These are phyloP conservation scores for Diaporthe eres DNA, from an alignment of 2,329 filamentous ascomycete genomes.

Conservation along the genomic window DNA sequence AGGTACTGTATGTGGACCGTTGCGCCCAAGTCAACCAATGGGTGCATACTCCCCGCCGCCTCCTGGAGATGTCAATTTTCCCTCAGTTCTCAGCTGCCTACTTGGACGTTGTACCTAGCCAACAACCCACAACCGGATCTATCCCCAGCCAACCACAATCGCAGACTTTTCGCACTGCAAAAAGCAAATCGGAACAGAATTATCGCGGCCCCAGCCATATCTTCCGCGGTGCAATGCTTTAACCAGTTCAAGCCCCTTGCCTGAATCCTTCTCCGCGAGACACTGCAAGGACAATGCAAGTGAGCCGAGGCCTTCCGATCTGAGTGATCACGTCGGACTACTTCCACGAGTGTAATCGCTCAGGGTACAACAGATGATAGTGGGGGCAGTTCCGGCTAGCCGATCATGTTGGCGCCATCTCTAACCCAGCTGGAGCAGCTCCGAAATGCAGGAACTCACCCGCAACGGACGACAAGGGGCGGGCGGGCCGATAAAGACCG, in stretches of 20 bases:
- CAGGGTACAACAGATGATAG: neutral
- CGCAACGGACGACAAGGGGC: neutral
- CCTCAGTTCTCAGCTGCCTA: slow-evolving; percentile 3
- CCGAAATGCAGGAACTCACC: slow-evolving; percentile 21
- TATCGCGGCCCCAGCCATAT: slow-evolving; percentile 6
- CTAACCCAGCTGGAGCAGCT: slow-evolving; percentile 7
- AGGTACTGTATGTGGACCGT: slow-evolving; percentile 15
- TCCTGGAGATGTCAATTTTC: slow-evolving; percentile 16
- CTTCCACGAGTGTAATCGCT: neutral
- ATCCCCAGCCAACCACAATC: slow-evolving; percentile 3
- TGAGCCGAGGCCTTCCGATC: neutral
- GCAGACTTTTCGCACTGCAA: neutral
- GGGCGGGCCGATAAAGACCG: neutral
- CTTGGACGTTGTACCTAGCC: neutral
- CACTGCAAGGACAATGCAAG: slow-evolving; percentile 1
- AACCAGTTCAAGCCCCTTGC: neutral
- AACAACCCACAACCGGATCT: slow-evolving; percentile 1
- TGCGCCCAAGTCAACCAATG: neutral
- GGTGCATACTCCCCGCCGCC: neutral
- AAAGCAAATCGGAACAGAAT: neutral
- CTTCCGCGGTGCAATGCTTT: neutral
- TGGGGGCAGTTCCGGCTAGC: neutral
- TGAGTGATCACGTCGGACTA: slow-evolving; percentile 8
- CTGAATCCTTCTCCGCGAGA: slow-evolving; percentile 1
- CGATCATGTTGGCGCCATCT: neutral